Conservation (phyloP, 257 asterid genomes). For the Dorcoceras hygrometricum region DNA sequence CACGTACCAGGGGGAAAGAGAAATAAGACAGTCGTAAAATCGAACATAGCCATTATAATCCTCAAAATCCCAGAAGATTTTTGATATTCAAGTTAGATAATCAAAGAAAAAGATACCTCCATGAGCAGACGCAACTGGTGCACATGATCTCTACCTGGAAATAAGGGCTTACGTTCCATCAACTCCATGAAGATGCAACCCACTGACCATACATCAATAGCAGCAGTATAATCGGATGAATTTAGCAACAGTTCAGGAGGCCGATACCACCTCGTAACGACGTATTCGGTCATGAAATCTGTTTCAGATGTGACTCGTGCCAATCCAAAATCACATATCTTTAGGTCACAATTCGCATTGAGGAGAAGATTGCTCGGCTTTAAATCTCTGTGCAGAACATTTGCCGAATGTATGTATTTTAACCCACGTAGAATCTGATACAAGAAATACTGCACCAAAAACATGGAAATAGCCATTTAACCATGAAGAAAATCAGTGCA, state of each 20-base stretch:
- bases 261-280: conserved; percentile 65
- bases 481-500: conserved; percentile 11
- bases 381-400: conserved; percentile 57
- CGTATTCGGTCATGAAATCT: conserved; percentile 57
- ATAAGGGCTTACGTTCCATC: conserved; percentile 93
- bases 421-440: conserved; percentile 54
- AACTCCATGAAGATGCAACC: conserved; percentile 51
- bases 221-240: conserved; percentile 48
- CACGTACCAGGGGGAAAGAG: neutral
- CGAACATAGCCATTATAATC: neutral
- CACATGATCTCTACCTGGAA: conserved; percentile 97
- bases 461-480: conserved; percentile 20
- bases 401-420: conserved; percentile 55
- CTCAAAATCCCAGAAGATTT: neutral
- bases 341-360: conserved; percentile 74
- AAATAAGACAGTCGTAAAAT: neutral
- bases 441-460: conserved; percentile 50
- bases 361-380: conserved; percentile 59
- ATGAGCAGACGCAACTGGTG: conserved; percentile 93
- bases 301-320: conserved; percentile 53
- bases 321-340: conserved; percentile 80
- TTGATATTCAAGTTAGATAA: conserved; percentile 3
- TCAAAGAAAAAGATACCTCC: conserved; percentile 55
- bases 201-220: conserved; percentile 29
- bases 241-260: conserved; percentile 87